Evolutionary conservation across 192 early-diverging fungal genomes (phyloP), one percentile per base, ranked within the genome.

Genomic region (Linnemannia exigua): DNA sequence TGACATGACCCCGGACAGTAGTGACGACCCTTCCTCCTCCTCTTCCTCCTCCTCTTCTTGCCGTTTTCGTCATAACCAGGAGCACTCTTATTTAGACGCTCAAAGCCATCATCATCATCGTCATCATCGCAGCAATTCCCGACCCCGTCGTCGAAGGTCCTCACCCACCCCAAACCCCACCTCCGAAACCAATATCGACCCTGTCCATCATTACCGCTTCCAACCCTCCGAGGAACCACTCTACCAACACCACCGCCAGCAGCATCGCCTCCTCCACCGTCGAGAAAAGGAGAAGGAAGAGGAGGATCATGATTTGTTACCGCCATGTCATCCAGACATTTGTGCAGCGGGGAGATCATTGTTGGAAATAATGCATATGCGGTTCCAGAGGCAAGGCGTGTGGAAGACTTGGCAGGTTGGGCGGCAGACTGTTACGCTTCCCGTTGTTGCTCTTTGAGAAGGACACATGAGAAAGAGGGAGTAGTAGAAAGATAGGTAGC

Each of bases 361-460:
- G 33, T 41, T 84, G 50, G 22, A 58, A 5, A 67, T 79, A 33
- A 28, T 84, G 11, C 82, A 84, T 58, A 46, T 38, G 14, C 82
- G 82, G 14, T 84, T 84, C 54, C 66, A 71, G 38, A 69, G 58
- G 7, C 82, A 84, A 28, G 0, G 6, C 1, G 19, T 79, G 0
- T 84, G 71, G 71, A 74, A 74, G 67, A 47, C 76, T 1, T 84
- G 82, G 82, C 37, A 84, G 33, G 76, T 84, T 38, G 76, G 72
- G 12, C 82, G 79, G n/a, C 63, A 84, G 35, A 74, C 47, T 0
- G 82, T 84, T n/a, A 79, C 50, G 0, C 46, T 84, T 4, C 82
- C 82, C 31, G 82, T 84, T 16, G 82, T 84, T 1, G 82, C 82
- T 37, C 73, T 74, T 38, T 73, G 41, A 63, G 33, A 41, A 22